phyloP scores from a whole-genome alignment of 352 stramenopile genomes.

The Phytophthora megakarya region DNA sequence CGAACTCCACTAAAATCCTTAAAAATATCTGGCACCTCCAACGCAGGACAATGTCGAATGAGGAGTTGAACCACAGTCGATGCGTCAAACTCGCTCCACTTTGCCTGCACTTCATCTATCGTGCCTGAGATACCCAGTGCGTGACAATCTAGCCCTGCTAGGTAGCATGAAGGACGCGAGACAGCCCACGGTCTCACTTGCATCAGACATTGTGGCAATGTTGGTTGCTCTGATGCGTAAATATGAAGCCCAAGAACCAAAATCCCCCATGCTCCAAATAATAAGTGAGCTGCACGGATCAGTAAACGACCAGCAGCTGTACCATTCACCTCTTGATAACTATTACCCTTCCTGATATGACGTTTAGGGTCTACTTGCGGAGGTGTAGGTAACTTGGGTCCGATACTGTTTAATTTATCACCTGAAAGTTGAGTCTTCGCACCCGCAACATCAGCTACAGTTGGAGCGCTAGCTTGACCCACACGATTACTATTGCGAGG shows the following conservation, averaged over 20 bases:
- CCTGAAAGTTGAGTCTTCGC: not conserved
- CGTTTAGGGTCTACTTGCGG: not conserved
- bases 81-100: slow-evolving; percentile 30
- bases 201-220: slow-evolving; percentile 25
- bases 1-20: slow-evolving; percentile 26
- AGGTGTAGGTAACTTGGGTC: not conserved
- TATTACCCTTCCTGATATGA: not conserved
- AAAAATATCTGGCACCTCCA: slow-evolving; percentile 33
- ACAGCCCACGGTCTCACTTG: slow-evolving; percentile 41
- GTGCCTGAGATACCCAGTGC: slow-evolving; percentile 11
- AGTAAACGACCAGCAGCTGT: not conserved
- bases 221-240: slow-evolving; percentile 14
- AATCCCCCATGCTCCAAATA: slow-evolving; percentile 19
- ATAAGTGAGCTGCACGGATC: slow-evolving; percentile 6
- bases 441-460: not conserved
- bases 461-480: not conserved
- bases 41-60: slow-evolving; percentile 35
- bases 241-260: slow-evolving; percentile 33
- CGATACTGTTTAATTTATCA: not conserved
- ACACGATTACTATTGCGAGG: not conserved
- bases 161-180: slow-evolving; percentile 31
- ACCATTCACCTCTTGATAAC: not conserved
- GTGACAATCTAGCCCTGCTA: slow-evolving; percentile 38
- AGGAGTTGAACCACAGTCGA: slow-evolving; percentile 31
- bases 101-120: slow-evolving; percentile 5